Conservation (phyloP, 768 basidiomycete genomes). For the Erythrobasidium yunnanense region DNA sequence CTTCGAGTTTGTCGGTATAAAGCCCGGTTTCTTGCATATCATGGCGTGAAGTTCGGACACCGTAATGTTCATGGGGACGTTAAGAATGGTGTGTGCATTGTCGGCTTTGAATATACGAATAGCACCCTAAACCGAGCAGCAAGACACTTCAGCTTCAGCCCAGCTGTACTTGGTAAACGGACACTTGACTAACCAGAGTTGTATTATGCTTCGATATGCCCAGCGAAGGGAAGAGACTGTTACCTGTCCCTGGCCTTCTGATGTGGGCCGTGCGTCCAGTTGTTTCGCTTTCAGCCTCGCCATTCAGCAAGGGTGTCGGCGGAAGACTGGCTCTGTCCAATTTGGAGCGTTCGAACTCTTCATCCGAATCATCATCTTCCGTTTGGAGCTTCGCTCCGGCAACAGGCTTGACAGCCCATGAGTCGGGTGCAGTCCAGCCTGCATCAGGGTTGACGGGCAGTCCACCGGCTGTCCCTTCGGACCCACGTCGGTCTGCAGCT, state of each 20-base stretch:
- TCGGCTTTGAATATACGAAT: slow-evolving; percentile 26
- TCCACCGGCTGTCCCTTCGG: slow-evolving; percentile 1
- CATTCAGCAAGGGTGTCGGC: slow-evolving; percentile 4
- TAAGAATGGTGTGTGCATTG: slow-evolving; percentile 26
- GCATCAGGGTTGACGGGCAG: not conserved
- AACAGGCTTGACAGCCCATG: slow-evolving; percentile 44
- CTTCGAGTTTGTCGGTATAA: slow-evolving; percentile 5
- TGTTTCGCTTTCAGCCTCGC: not conserved
- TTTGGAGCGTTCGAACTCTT: slow-evolving; percentile 34
- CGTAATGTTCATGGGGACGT: slow-evolving; percentile 19
- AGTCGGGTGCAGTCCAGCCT: slow-evolving; percentile 43
- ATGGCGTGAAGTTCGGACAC: slow-evolving; percentile 18
- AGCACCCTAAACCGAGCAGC: not conserved
- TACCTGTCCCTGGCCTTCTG: slow-evolving; percentile 10
- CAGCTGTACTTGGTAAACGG: not conserved
- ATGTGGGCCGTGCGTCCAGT: not conserved
- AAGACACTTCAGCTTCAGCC: not conserved
- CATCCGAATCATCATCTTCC: slow-evolving; percentile 36
- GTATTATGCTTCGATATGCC: not conserved
- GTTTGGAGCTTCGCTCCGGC: slow-evolving; percentile 39
- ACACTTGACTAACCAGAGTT: not conserved
- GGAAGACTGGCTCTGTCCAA: slow-evolving; percentile 4
- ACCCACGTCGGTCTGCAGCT: slow-evolving; percentile 4
- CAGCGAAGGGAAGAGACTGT: not conserved
- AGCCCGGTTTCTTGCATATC: slow-evolving; percentile 26